These are phyloP conservation scores for Suillus variegatus DNA, from an alignment of 768 basidiomycete species.

Conservation along the genomic window DNA sequence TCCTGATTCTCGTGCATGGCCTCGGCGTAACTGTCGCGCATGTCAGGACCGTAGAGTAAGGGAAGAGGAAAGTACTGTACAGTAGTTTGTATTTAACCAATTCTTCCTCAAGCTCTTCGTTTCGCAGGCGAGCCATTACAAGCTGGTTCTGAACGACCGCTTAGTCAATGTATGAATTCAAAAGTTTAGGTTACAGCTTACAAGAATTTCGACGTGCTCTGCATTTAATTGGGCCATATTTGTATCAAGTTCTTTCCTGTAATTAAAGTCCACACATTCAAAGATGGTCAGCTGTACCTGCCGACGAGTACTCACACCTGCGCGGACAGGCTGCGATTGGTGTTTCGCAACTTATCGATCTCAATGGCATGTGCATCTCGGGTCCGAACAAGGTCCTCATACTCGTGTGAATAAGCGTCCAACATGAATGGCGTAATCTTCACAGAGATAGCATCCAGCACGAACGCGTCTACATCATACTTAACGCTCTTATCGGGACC, in stretches of 20 bases:
- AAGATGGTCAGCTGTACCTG: conserved; percentile 6
- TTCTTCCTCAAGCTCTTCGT: conserved; percentile 93
- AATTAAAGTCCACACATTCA: conserved; percentile 10
- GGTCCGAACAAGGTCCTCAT: conserved; percentile 74
- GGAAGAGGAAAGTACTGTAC: conserved; percentile 35
- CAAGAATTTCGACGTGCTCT: conserved; percentile 81
- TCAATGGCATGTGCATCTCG: conserved; percentile 84
- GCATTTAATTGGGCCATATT: conserved; percentile 76
- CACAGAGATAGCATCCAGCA: conserved; percentile 82
- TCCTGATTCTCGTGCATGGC: conserved; percentile 79
- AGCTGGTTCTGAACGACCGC: conserved; percentile 71
- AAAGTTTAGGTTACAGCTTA: conserved; percentile 29
- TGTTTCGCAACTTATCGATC: conserved; percentile 79
- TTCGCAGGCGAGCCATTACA: conserved; percentile 83
- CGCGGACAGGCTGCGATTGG: conserved; percentile 70
- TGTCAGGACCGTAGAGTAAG: conserved; percentile 1
- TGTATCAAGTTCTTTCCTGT: conserved; percentile 78
- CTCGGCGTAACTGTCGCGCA: conserved; percentile 55
- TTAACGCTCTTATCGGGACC: conserved; percentile 45
- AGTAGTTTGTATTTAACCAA: conserved; percentile 92
- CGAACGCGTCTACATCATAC: conserved; percentile 81
- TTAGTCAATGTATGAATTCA: conserved; percentile 19
- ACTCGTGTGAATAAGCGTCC: conserved; percentile 86
- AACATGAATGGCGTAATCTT: conserved; percentile 96
- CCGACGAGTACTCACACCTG: conserved; percentile 69